Evolutionary conservation across 2,329 filamentous ascomycete genomes (phyloP).

Genomic region (Nothomitra cinnamomea): DNA sequence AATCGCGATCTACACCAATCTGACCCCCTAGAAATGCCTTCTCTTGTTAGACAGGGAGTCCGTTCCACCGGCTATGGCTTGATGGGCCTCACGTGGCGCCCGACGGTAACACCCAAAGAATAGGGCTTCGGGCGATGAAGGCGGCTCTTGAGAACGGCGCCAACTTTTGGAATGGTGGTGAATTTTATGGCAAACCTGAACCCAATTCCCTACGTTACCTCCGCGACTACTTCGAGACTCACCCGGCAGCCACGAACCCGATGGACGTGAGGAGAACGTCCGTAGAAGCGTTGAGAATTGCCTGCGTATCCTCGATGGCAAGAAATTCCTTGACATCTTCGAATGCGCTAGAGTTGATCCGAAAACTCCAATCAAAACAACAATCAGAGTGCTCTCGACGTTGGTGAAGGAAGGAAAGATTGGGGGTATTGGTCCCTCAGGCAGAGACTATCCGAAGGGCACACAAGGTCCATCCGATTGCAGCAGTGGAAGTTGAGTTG

Average conservation of each 20-base stretch:
- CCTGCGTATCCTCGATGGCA: slow-evolving; percentile 7
- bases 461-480: slow-evolving; percentile 10
- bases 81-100: slow-evolving; percentile 28
- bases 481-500: slow-evolving; percentile 13
- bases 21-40: not conserved
- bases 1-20: not conserved
- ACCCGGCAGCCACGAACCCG: no score
- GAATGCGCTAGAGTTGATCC: slow-evolving; percentile 11
- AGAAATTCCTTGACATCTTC: slow-evolving; percentile 11
- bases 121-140: slow-evolving; percentile 28
- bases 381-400: slow-evolving; percentile 8
- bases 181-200: slow-evolving; percentile 29
- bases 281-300: slow-evolving; percentile 8
- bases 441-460: slow-evolving; percentile 12
- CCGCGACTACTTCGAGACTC: slow-evolving; percentile 9
- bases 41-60: not conserved
- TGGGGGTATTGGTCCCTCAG: slow-evolving; percentile 8
- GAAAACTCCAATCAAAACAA: slow-evolving; percentile 8
- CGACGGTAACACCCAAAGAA: slow-evolving; percentile 20
- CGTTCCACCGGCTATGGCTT: no score
- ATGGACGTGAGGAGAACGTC: slow-evolving; percentile 4
- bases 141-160: slow-evolving; percentile 24
- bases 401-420: slow-evolving; percentile 12
- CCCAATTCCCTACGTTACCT: slow-evolving; percentile 31
- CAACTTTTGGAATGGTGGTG: slow-evolving; percentile 34